These are phyloP conservation scores for Trichophyton rubrum DNA, from an alignment of 2,329 filamentous ascomycete genomes.

Conservation along the genomic window DNA sequence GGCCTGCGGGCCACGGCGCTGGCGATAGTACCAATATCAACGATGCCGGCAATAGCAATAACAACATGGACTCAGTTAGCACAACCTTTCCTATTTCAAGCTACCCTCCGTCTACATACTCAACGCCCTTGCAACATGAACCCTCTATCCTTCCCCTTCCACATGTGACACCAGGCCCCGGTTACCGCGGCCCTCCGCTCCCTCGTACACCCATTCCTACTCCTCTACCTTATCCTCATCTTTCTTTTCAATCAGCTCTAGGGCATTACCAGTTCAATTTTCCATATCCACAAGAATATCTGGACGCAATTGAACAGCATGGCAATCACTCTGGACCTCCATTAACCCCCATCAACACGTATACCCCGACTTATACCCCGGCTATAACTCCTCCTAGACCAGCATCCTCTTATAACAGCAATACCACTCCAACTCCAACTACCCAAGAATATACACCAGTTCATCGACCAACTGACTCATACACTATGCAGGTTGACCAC, in stretches of 20 bases:
- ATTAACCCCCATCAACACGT: constrained; percentile 1
- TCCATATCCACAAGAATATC: not conserved
- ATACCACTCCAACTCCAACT: not conserved
- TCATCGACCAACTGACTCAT: constrained; percentile 4
- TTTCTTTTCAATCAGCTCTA: no score
- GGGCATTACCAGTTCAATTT: no score
- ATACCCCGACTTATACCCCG: constrained; percentile 5
- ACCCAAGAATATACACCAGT: constrained; percentile 1
- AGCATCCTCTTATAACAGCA: not conserved
- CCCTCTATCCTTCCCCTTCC: not conserved
- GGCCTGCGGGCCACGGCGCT: constrained; percentile 16
- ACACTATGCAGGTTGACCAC: not conserved
- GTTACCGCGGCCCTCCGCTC: constrained; percentile 17
- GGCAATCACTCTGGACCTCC: constrained; percentile 7
- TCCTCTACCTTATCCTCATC: no score
- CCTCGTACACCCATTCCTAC: constrained; percentile 20
- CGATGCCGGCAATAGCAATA: constrained; percentile 6
- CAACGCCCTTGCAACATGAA: not conserved
- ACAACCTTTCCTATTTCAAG: constrained; percentile 20
- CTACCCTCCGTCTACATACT: no score
- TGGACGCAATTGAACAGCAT: not conserved
- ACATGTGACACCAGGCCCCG: not conserved
- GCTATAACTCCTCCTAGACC: not conserved
- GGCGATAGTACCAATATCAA: constrained; percentile 15
- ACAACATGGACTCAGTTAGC: constrained; percentile 14